These are phyloP conservation scores for Nitzschia sp. DNA, from an alignment of 108 stramenopile genomes.

Conservation along the genomic window DNA sequence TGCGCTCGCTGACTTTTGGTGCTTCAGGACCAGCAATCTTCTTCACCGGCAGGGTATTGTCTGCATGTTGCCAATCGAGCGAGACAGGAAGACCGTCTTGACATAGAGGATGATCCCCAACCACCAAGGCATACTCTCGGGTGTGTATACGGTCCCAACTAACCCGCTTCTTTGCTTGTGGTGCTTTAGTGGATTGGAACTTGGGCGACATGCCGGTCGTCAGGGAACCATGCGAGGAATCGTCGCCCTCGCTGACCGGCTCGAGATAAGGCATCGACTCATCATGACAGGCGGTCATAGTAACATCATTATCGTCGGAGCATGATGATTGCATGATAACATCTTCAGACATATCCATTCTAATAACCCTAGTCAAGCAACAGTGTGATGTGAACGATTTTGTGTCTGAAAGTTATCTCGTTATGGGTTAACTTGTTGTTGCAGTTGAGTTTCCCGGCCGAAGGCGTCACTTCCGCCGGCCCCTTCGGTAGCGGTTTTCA, in stretches of 20 bases:
- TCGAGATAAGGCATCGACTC: constrained; percentile 5
- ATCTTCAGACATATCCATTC: constrained; percentile 2
- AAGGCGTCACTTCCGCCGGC: too few species aligned
- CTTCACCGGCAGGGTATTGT: constrained; percentile 6
- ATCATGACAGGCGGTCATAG: background rate
- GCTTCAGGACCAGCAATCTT: constrained; percentile 8
- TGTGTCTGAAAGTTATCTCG: too few species aligned
- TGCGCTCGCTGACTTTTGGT: constrained; percentile 27
- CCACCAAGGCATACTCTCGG: constrained; percentile 44
- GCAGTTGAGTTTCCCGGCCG: too few species aligned
- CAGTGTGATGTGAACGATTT: too few species aligned
- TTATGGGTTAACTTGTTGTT: too few species aligned
- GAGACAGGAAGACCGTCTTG: constrained; percentile 51
- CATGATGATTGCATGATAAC: constrained; percentile 4
- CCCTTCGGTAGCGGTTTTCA: too few species aligned
- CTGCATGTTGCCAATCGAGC: constrained; percentile 57
- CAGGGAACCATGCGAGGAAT: constrained; percentile 3
- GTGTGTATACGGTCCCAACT: constrained; percentile 44
- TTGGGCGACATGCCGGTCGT: background rate
- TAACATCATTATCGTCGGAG: constrained; percentile 6
- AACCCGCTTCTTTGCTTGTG: constrained; percentile 26
- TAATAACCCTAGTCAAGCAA: too few species aligned
- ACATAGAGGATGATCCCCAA: constrained; percentile 66
- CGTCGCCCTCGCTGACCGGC: constrained; percentile 11
- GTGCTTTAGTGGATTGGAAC: background rate